Evolutionary conservation across 768 basidiomycete genomes (phyloP).

Genomic region (Neoboletus magnificus): DNA sequence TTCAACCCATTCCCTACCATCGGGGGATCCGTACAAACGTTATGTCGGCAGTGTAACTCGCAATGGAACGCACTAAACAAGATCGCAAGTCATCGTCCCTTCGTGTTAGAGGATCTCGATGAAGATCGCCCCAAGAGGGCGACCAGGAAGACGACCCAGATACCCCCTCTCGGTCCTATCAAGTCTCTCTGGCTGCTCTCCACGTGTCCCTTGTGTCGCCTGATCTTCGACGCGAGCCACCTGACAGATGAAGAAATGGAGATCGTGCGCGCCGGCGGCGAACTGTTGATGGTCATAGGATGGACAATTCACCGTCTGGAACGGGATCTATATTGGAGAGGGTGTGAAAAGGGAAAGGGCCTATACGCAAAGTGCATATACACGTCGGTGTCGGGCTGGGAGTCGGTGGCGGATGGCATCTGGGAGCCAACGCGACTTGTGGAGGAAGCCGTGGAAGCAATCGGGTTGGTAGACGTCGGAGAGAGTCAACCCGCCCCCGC

Average conservation of each 20-base stretch:
- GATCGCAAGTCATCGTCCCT: background rate
- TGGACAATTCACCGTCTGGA: too few species aligned
- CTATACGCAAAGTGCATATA: too few species aligned
- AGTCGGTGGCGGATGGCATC: too few species aligned
- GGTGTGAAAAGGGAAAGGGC: too few species aligned
- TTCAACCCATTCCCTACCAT: background rate
- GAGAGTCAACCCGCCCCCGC: too few species aligned
- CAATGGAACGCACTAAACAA: background rate
- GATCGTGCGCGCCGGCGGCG: too few species aligned
- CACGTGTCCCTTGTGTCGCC: slow-evolving; percentile 9
- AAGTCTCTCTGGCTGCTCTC: slow-evolving; percentile 4
- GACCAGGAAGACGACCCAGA: background rate
- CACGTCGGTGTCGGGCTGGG: too few species aligned
- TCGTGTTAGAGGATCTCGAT: background rate
- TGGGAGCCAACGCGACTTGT: too few species aligned
- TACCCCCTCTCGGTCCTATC: slow-evolving; percentile 3
- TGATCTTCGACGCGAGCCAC: slow-evolving; percentile 9
- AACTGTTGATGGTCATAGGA: too few species aligned
- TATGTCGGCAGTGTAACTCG: slow-evolving; percentile 1
- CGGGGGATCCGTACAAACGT: background rate
- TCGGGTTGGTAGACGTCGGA: too few species aligned
- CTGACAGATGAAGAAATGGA: background rate
- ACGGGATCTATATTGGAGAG: too few species aligned
- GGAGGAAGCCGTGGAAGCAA: too few species aligned
- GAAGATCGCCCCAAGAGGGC: background rate